A percentile compares a stretch with the other conserved stretches of the same genome.
Conservation (phyloP, 805 yeast genomes). For the Wickerhamiella azyma region DNA sequence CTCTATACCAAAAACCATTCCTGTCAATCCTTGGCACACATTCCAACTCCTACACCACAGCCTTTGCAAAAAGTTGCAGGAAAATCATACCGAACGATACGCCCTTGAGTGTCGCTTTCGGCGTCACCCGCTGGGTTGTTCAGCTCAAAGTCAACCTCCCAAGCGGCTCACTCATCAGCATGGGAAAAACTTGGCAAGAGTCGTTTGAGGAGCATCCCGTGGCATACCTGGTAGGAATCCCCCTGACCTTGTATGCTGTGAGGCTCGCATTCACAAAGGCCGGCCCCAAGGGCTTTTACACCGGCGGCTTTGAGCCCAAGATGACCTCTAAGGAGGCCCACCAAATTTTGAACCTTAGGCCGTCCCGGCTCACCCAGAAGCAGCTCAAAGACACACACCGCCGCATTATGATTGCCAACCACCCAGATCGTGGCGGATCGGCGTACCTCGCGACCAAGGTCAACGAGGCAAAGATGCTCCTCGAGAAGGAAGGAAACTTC, state of each 20-base stretch:
- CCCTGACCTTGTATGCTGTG: slow-evolving; percentile 32
- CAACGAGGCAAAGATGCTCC: slow-evolving; percentile 76
- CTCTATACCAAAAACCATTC: too few relatives aligned
- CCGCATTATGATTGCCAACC: slow-evolving; percentile 73
- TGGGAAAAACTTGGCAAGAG: slow-evolving; percentile 8
- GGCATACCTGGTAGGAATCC: slow-evolving; percentile 54
- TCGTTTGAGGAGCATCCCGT: slow-evolving; percentile 49
- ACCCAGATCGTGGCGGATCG: slow-evolving; percentile 91
- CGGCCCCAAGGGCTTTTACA: slow-evolving; percentile 59
- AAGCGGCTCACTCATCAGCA: neutral
- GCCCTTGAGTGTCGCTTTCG: too few relatives aligned
- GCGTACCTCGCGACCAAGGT: slow-evolving; percentile 81
- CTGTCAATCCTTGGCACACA: too few relatives aligned
- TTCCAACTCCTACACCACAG: too few relatives aligned
- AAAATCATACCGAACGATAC: too few relatives aligned
- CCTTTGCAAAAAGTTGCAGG: too few relatives aligned
- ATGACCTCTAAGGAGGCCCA: slow-evolving; percentile 84
- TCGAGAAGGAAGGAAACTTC: slow-evolving; percentile 44
- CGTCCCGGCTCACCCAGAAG: slow-evolving; percentile 26
- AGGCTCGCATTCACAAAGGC: slow-evolving; percentile 23
- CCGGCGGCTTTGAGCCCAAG: slow-evolving; percentile 86
- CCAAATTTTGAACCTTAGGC: slow-evolving; percentile 56
- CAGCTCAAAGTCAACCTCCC: too few relatives aligned
- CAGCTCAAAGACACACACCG: slow-evolving; percentile 61
- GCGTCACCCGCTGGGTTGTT: too few relatives aligned